A percentile compares a stretch with the other conserved stretches of the same genome.
These are phyloP conservation scores for Clarireedia hainanense DNA, from an alignment of 2,329 filamentous ascomycete species.

Conservation along the genomic window DNA sequence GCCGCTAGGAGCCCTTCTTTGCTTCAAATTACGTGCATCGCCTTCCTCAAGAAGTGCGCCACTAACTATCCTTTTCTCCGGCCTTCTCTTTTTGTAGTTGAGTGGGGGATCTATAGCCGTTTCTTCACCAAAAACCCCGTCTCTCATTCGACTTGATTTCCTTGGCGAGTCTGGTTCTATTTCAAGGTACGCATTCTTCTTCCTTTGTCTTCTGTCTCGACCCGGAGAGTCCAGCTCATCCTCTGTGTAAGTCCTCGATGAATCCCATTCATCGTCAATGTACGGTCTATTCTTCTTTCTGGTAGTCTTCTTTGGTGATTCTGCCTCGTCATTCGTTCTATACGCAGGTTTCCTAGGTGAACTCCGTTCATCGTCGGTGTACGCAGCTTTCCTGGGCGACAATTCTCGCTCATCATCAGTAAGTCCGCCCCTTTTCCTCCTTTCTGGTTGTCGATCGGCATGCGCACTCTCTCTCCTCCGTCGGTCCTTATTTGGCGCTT, in stretches of 20 bases:
- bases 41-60: constrained; percentile 65
- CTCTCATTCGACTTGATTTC: not conserved
- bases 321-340: not conserved
- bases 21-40: constrained; percentile 40
- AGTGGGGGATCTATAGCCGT: constrained; percentile 13
- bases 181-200: not conserved
- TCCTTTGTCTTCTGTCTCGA: not conserved
- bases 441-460: constrained; percentile 1
- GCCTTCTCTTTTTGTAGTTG: constrained; percentile 26
- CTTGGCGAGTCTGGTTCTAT: not conserved
- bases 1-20: constrained; percentile 35
- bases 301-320: not conserved
- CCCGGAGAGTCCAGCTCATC: not conserved
- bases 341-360: not conserved
- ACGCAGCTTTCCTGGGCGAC: not conserved
- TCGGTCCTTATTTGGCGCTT: constrained; percentile 1
- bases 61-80: constrained; percentile 54
- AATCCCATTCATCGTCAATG: not conserved
- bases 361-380: not conserved
- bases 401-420: not conserved
- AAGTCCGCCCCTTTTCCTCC: not conserved
- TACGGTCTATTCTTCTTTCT: not conserved
- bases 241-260: not conserved
- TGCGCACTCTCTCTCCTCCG: not conserved
- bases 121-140: constrained; percentile 17